A percentile compares a stretch with the other conserved stretches of the same genome.
Conservation (phyloP, 2,329 filamentous ascomycete genomes). For the Phialophora expanda region DNA sequence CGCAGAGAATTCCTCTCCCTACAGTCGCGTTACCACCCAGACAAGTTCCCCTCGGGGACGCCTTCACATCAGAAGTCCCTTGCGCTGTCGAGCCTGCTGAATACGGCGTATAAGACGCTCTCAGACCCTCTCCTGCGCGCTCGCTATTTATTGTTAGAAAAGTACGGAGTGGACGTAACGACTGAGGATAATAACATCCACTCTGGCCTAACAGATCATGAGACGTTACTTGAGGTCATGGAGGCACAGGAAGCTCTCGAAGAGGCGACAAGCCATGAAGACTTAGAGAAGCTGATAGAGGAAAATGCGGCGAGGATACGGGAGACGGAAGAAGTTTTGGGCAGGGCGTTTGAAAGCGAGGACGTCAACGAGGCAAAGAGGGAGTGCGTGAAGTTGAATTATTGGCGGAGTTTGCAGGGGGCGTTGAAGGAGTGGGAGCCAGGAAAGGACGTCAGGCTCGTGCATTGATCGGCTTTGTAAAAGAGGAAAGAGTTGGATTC, state of each 20-base stretch:
- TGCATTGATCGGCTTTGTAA: conserved; percentile 53
- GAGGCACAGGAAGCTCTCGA: conserved; percentile 79
- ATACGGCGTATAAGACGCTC: conserved; percentile 89
- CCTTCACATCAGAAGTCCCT: conserved; percentile 68
- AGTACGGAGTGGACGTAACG: conserved; percentile 72
- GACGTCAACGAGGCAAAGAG: conserved; percentile 69
- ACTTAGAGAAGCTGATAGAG: conserved; percentile 68
- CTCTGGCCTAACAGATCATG: conserved; percentile 63
- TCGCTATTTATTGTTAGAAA: conserved; percentile 77
- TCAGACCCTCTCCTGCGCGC: conserved; percentile 77
- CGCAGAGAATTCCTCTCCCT: conserved; percentile 85
- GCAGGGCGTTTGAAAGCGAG: conserved; percentile 67
- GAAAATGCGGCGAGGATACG: conserved; percentile 72
- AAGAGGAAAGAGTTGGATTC: background rate
- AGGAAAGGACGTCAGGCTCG: conserved; percentile 66
- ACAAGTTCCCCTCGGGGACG: conserved; percentile 53
- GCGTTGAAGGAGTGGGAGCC: conserved; percentile 82
- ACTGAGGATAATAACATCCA: conserved; percentile 77
- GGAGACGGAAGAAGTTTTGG: conserved; percentile 67
- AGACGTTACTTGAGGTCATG: conserved; percentile 82
- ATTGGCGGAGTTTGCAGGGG: conserved; percentile 88
- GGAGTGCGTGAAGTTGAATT: conserved; percentile 79
- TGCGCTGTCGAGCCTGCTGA: conserved; percentile 79
- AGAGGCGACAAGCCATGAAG: conserved; percentile 58
- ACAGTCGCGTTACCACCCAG: conserved; percentile 63